Conservation (phyloP, 1,284 basidiomycete species). For the Earliella scabrosa region DNA sequence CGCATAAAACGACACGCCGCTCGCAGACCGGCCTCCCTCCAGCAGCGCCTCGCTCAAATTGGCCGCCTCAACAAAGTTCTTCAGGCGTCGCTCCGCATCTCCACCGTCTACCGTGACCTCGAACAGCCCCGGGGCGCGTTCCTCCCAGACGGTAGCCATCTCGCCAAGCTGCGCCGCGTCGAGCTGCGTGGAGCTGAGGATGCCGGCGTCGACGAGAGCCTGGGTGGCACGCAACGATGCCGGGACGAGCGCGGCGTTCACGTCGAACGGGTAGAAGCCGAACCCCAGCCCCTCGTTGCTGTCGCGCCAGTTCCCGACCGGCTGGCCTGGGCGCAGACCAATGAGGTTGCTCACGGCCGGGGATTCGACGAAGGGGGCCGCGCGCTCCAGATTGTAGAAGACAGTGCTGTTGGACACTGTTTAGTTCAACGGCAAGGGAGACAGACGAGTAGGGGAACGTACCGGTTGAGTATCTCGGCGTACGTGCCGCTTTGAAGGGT, state of each 20-base stretch:
- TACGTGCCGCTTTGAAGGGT: constrained; percentile 44
- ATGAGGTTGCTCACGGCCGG: constrained; percentile 35
- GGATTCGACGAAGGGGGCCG: constrained; percentile 39
- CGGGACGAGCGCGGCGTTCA: constrained; percentile 51
- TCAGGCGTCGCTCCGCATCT: constrained; percentile 39
- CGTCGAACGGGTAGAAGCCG: constrained; percentile 52
- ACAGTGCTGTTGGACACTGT: constrained; percentile 24
- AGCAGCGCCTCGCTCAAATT: constrained; percentile 40
- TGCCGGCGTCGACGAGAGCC: constrained; percentile 37
- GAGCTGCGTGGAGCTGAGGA: constrained; percentile 27
- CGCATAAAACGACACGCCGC: constrained; percentile 35
- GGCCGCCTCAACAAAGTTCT: constrained; percentile 43
- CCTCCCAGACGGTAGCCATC: constrained; percentile 46
- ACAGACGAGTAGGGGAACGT: constrained; percentile 8
- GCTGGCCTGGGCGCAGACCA: constrained; percentile 38
- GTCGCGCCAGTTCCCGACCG: constrained; percentile 54
- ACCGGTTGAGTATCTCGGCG: constrained; percentile 38
- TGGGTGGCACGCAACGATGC: constrained; percentile 50
- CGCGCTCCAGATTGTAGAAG: constrained; percentile 29
- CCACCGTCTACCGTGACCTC: constrained; percentile 40
- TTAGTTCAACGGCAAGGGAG: constrained; percentile 32
- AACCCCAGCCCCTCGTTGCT: constrained; percentile 50
- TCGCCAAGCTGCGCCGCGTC: constrained; percentile 24
- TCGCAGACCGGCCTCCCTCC: constrained; percentile 7
- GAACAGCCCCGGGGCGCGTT: constrained; percentile 44